These are phyloP conservation scores for Brassica incana DNA, from an alignment of 345 rosid genomes.

Conservation along the genomic window DNA sequence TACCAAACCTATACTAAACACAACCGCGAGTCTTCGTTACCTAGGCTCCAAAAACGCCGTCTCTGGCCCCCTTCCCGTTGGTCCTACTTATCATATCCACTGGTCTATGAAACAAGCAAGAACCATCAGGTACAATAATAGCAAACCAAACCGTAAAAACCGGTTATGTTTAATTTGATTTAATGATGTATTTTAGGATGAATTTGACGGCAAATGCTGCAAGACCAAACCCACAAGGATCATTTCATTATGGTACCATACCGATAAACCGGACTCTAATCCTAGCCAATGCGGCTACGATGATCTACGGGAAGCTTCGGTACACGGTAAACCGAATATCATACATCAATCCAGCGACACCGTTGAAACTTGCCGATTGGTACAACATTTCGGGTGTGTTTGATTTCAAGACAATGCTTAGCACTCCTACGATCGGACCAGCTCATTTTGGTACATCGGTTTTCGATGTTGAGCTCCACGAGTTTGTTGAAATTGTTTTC, in stretches of 20 bases:
- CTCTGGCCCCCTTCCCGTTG: constrained; percentile 56
- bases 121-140: constrained; percentile 56
- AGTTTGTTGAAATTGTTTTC: constrained; percentile 70
- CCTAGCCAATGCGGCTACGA: constrained; percentile 46
- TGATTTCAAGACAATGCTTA: constrained; percentile 48
- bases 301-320: constrained; percentile 53
- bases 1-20: constrained; percentile 50
- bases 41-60: constrained; percentile 55
- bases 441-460: constrained; percentile 51
- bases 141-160: neutral
- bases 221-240: constrained; percentile 94
- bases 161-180: neutral
- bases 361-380: constrained; percentile 81
- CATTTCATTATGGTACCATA: constrained; percentile 75
- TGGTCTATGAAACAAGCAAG: constrained; percentile 94
- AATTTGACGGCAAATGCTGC: constrained; percentile 91
- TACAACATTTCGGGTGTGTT: constrained; percentile 67
- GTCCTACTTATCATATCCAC: constrained; percentile 69
- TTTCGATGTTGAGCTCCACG: constrained; percentile 50
- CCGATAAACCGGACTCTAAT: constrained; percentile 44
- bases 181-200: constrained; percentile 40
- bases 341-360: constrained; percentile 63
- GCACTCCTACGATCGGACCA: constrained; percentile 44
- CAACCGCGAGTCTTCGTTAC: constrained; percentile 67
- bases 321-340: constrained; percentile 74